Conservation (phyloP, 441 rosid genomes). For the Gossypium trilobum region DNA sequence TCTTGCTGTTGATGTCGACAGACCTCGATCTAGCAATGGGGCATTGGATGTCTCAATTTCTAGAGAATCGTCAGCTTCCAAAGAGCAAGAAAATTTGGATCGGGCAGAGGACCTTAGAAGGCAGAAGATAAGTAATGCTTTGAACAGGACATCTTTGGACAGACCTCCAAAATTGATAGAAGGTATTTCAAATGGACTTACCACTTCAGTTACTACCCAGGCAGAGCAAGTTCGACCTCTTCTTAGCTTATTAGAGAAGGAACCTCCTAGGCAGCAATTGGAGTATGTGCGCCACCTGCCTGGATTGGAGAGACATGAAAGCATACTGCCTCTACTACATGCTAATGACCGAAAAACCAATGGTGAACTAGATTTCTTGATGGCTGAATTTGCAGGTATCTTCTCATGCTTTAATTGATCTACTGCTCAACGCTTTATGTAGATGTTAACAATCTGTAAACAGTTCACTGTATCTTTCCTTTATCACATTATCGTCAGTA, state of each 20-base stretch:
- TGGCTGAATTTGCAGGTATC: conserved; percentile 93
- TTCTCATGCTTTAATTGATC: background rate
- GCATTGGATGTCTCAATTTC: conserved; percentile 33
- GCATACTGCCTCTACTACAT: conserved; percentile 71
- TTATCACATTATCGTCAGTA: background rate
- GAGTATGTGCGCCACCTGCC: conserved; percentile 70
- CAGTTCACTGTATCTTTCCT: background rate
- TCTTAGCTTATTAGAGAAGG: conserved; percentile 94
- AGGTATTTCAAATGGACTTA: conserved; percentile 49
- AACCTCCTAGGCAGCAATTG: conserved; percentile 80
- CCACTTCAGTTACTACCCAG: conserved; percentile 34
- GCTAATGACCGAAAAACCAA: conserved; percentile 71
- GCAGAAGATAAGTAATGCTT: conserved; percentile 38
- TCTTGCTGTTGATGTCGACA: conserved; percentile 40
- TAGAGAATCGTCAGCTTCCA: conserved; percentile 30
- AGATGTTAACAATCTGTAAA: background rate
- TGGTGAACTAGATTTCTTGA: conserved; percentile 78
- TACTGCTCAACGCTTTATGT: background rate
- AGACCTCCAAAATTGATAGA: conserved; percentile 63
- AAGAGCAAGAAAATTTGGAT: conserved; percentile 37
- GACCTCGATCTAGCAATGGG: conserved; percentile 52
- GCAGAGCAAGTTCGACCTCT: conserved; percentile 91
- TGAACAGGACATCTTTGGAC: conserved; percentile 49
- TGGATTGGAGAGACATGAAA: conserved; percentile 63
- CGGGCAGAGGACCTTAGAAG: conserved; percentile 48